Evolutionary conservation across 495 filamentous ascomycete genomes (phyloP).

Genomic region (Annulohypoxylon maeteangense): DNA sequence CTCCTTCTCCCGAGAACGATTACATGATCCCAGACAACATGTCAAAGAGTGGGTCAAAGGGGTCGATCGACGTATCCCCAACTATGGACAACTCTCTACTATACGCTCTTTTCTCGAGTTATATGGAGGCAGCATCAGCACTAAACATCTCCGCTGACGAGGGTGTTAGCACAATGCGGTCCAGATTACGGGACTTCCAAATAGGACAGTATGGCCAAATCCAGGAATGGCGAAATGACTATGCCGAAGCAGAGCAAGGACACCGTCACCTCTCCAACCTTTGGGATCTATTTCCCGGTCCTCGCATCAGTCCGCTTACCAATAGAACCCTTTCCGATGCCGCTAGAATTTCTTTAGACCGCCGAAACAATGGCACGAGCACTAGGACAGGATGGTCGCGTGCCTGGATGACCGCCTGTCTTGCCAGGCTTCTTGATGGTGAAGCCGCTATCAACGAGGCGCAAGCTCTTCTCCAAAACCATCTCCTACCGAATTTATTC

Average conservation of each 20-base stretch:
- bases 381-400: not conserved
- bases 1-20: not conserved
- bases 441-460: not conserved
- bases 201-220: not conserved
- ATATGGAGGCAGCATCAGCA: not conserved
- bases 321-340: not conserved
- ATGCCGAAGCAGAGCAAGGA: not conserved
- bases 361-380: not conserved
- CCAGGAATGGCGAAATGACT: not conserved
- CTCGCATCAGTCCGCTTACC: not conserved
- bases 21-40: not conserved
- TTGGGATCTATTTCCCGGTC: not conserved
- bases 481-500: not conserved
- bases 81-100: not conserved
- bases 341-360: not conserved
- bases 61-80: not conserved
- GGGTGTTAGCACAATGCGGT: not conserved
- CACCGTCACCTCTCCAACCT: not conserved
- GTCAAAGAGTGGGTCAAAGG: not conserved
- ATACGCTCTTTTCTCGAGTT: not conserved
- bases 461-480: not conserved
- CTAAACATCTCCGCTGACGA: not conserved
- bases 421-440: not conserved
- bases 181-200: not conserved
- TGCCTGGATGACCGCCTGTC: not conserved